A percentile compares a stretch with the other conserved stretches of the same genome.
Evolutionary conservation across 176 grass and related monocot species (phyloP).

Genomic region (Pharus latifolius): DNA sequence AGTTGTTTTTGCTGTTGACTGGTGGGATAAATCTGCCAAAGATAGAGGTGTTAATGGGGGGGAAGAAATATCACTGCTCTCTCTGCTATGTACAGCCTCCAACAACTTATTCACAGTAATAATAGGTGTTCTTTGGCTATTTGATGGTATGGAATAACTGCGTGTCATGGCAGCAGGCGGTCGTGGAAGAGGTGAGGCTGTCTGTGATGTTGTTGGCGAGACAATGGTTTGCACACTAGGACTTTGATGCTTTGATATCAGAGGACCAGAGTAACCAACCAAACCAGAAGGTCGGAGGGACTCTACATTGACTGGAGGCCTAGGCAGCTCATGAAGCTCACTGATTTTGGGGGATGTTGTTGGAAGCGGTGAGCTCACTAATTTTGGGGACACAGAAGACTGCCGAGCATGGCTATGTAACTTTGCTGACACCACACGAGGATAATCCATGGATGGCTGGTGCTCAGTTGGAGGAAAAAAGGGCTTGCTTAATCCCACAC

Average conservation of each 20-base stretch:
- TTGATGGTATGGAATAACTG: conserved; percentile 62
- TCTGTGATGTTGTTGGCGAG: conserved; percentile 7
- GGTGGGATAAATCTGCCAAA: conserved; percentile 14
- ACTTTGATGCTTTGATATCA: conserved; percentile 54
- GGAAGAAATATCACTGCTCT: conserved; percentile 30
- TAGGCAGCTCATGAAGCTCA: conserved; percentile 79
- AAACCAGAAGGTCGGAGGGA: conserved; percentile 35
- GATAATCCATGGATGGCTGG: conserved; percentile 17
- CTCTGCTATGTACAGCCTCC: conserved; percentile 33
- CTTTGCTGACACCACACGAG: conserved; percentile 18
- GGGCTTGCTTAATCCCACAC: conserved; percentile 33
- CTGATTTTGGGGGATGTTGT: conserved; percentile 48
- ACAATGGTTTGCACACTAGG: background rate
- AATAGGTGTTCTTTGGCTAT: conserved; percentile 60
- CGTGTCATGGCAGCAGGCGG: conserved; percentile 45
- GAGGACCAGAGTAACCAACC: conserved; percentile 79
- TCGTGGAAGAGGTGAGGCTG: conserved; percentile 45
- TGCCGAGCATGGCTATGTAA: conserved; percentile 3
- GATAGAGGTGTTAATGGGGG: conserved; percentile 35
- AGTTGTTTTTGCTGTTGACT: conserved; percentile 25
- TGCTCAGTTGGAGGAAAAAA: conserved; percentile 21
- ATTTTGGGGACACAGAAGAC: conserved; percentile 20
- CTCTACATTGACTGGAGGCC: conserved; percentile 46
- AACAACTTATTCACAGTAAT: conserved; percentile 41
- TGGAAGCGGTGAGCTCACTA: conserved; percentile 23